phyloP scores from a whole-genome alignment of 2,329 filamentous ascomycete genomes.

The Sarocladium oryzae region DNA sequence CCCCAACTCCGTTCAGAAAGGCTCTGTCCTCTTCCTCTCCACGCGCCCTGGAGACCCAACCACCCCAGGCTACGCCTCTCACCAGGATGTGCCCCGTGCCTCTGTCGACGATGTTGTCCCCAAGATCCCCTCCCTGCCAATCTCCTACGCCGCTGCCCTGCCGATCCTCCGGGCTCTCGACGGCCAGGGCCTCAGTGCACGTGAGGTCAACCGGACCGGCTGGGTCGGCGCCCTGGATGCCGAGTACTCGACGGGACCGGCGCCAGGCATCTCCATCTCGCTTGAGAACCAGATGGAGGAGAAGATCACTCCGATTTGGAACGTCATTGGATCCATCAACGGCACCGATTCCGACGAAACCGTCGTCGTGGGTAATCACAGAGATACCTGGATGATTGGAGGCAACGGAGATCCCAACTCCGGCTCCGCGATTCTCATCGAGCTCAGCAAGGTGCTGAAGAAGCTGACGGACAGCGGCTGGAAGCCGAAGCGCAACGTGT shows the following conservation, averaged over 20 bases:
- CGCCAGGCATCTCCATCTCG: conserved; percentile 49
- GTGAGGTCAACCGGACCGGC: conserved; percentile 53
- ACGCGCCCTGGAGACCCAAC: conserved; percentile 61
- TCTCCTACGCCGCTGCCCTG: conserved; percentile 70
- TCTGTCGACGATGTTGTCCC: conserved; percentile 58
- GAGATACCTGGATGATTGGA: conserved; percentile 64
- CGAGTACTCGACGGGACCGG: conserved; percentile 36
- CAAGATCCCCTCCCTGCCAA: conserved; percentile 72
- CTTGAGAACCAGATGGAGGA: conserved; percentile 65
- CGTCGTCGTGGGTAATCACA: conserved; percentile 40
- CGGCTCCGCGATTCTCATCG: conserved; percentile 69
- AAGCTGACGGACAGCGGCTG: conserved; percentile 65
- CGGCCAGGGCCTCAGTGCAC: conserved; percentile 63
- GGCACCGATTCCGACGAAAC: conserved; percentile 71
- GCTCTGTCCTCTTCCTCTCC: conserved; percentile 67
- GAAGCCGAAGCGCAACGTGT: conserved; percentile 65
- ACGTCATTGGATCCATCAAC: conserved; percentile 76
- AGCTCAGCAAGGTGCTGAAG: conserved; percentile 67
- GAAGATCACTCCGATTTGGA: conserved; percentile 63
- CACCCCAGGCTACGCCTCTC: conserved; percentile 75
- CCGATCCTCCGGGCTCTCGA: conserved; percentile 74
- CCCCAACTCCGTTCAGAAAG: conserved; percentile 71
- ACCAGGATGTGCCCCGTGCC: conserved; percentile 61
- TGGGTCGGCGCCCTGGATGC: conserved; percentile 50
- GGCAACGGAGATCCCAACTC: conserved; percentile 80